Evolutionary conservation across 345 rosid species (phyloP).

Genomic region (Erodium maritimum): DNA sequence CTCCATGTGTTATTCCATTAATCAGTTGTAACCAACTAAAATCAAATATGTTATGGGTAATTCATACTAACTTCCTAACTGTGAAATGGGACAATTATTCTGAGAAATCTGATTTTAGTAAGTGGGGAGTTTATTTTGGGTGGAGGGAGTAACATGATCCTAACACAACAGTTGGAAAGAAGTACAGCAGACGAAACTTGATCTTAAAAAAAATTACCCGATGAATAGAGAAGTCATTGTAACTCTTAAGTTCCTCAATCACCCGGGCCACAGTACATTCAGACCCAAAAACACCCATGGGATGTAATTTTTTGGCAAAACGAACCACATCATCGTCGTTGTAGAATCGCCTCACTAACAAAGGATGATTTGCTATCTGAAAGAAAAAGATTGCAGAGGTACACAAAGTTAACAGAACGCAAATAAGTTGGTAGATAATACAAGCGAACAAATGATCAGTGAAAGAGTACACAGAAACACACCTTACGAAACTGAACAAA

Average conservation of each 20-base stretch:
- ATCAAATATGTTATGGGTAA: no score
- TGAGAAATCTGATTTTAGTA: no score
- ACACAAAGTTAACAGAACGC: slow-evolving; percentile 3
- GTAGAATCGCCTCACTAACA: slow-evolving; percentile 77
- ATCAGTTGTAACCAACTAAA: no score
- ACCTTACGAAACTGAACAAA: slow-evolving; percentile 96
- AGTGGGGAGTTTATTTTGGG: no score
- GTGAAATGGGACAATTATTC: no score
- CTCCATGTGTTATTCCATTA: no score
- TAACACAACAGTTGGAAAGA: neutral
- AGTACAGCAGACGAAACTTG: no score
- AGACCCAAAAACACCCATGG: slow-evolving; percentile 76
- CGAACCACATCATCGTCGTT: slow-evolving; percentile 60
- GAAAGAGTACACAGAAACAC: neutral
- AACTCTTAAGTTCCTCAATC: slow-evolving; percentile 69
- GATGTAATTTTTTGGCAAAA: slow-evolving; percentile 67
- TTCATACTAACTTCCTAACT: no score
- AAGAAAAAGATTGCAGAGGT: slow-evolving; percentile 8
- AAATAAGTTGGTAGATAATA: slow-evolving; percentile 4
- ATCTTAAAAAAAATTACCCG: slow-evolving; percentile 35
- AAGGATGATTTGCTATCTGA: slow-evolving; percentile 97
- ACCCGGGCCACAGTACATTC: slow-evolving; percentile 82
- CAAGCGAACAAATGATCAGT: neutral
- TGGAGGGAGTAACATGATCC: neutral
- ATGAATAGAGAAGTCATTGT: slow-evolving; percentile 81